Evolutionary conservation across 805 yeast species (phyloP).

Genomic region (Metschnikowia lunata): DNA sequence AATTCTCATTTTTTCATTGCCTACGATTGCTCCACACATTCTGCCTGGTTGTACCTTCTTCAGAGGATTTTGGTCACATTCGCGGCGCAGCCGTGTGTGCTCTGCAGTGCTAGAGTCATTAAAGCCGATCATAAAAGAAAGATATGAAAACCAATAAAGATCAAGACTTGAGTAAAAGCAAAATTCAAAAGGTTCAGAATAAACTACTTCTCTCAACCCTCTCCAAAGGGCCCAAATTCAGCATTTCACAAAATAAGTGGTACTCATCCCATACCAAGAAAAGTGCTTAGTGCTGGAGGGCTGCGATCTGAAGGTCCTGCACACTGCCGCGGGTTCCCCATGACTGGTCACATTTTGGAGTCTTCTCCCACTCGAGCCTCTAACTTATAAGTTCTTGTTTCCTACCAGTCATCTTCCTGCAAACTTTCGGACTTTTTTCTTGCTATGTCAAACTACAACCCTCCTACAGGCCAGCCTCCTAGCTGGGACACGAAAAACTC

Average conservation of each 20-base stretch:
- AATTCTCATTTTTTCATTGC: no score
- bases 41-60: no score
- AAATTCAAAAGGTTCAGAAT: neutral
- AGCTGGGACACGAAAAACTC: conserved; percentile 20
- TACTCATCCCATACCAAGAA: neutral
- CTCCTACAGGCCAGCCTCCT: conserved; percentile 30
- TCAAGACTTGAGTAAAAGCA: no score
- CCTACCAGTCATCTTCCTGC: neutral
- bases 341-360: neutral
- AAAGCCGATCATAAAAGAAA: no score
- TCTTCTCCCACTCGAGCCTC: no score
- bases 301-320: no score
- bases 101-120: neutral
- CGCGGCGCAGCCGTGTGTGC: neutral
- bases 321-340: no score
- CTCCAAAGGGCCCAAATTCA: no score
- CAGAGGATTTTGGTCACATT: neutral
- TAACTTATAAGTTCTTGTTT: no score
- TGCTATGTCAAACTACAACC: conserved; percentile 17
- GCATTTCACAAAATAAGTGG: neutral
- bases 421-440: no score
- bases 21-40: no score
- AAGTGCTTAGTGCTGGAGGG: no score
- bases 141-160: neutral
- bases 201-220: neutral